These are phyloP conservation scores for Solanum rostratum DNA, from an alignment of 257 asterid genomes.

Conservation along the genomic window DNA sequence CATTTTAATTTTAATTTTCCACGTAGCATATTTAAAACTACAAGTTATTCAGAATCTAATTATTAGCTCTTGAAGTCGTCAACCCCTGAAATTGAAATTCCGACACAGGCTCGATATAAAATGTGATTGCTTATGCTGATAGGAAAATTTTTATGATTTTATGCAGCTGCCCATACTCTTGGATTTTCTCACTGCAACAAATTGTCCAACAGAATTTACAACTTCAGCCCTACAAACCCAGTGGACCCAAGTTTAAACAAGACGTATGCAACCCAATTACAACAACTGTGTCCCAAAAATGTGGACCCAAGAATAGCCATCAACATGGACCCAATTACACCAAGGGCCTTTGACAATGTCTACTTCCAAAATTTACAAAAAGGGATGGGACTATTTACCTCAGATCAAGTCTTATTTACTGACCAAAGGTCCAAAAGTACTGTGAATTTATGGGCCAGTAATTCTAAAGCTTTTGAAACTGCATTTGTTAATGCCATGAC, in stretches of 20 bases:
- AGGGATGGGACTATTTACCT: conserved; percentile 71
- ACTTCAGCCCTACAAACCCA: conserved; percentile 35
- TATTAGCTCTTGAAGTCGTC: not conserved
- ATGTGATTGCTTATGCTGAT: not conserved
- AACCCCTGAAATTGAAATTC: not conserved
- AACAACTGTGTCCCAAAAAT: conserved; percentile 41
- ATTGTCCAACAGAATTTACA: conserved; percentile 56
- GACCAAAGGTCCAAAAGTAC: conserved; percentile 41
- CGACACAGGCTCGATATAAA: not conserved
- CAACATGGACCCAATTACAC: conserved; percentile 71
- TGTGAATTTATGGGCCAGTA: conserved; percentile 45
- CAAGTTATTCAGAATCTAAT: not conserved
- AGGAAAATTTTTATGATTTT: not conserved
- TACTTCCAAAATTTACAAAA: conserved; percentile 46
- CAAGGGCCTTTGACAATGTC: conserved; percentile 50
- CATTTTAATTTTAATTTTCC: too few relatives aligned
- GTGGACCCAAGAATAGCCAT: conserved; percentile 54
- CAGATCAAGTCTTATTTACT: conserved; percentile 69
- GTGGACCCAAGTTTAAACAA: conserved; percentile 65
- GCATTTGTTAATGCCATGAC: conserved; percentile 52
- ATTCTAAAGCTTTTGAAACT: conserved; percentile 22
- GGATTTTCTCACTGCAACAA: conserved; percentile 81
- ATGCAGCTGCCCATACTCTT: conserved; percentile 57
- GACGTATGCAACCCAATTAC: conserved; percentile 40
- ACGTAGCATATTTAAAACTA: too few relatives aligned